Conservation (phyloP, 768 basidiomycete genomes). For the Tylopilus cervinicoccineus region DNA sequence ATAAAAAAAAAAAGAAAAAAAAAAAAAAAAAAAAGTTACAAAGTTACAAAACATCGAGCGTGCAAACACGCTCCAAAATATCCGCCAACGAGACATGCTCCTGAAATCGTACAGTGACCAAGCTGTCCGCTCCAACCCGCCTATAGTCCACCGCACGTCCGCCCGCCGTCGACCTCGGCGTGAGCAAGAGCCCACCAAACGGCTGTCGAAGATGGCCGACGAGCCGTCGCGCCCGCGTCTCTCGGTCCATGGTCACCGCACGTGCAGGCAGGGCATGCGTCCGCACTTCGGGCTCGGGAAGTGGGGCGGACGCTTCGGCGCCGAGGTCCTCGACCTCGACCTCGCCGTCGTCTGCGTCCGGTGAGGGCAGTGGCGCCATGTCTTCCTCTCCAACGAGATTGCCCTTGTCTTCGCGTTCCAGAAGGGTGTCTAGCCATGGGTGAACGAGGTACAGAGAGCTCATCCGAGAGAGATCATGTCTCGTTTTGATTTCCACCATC, state of each 20-base stretch:
- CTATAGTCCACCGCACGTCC: background rate
- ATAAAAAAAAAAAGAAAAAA: no score
- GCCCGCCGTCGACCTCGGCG: background rate
- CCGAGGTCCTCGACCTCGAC: background rate
- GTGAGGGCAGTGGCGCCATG: background rate
- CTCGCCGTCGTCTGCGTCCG: background rate
- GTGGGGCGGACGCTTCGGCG: background rate
- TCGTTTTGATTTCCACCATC: background rate
- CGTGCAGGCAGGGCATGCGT: background rate
- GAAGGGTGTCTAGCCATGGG: background rate
- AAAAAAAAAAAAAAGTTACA: no score
- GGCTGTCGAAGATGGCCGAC: background rate
- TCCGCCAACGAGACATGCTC: background rate
- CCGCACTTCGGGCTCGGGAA: background rate
- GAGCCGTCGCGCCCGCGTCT: background rate
- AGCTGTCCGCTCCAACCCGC: conserved; percentile 1
- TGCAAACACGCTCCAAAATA: background rate
- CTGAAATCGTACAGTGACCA: conserved; percentile 3
- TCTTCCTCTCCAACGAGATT: background rate
- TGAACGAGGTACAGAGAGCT: background rate
- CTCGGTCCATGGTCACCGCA: background rate
- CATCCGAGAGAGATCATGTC: background rate
- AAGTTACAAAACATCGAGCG: background rate
- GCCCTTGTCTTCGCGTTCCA: background rate
- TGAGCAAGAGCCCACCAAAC: background rate